Base-by-base conservation (phyloP, 805 yeast genomes). In the Komagataella mondaviorum region DNA sequence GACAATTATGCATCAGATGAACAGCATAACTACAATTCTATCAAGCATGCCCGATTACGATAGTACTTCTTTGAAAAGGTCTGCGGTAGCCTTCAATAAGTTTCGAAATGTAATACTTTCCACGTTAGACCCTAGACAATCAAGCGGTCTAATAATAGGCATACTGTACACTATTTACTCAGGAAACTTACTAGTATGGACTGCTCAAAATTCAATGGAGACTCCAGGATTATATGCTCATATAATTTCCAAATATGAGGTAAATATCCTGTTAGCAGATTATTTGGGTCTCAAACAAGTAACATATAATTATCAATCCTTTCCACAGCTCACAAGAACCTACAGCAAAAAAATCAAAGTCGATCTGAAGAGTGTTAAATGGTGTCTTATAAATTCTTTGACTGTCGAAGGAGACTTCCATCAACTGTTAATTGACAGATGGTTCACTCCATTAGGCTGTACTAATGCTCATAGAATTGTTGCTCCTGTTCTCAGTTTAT, bases 381-480 rank as follows among this genome's bases (percentile, higher is more conserved):
- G 96, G 91, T 95, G 96, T 48, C 67, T 93, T 44, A 88, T 95
- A 8, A 88, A 88, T 57, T 85, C 96, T 1, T 74, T 85, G 6
- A 85, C 95, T 0, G 88, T 90, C 4, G 98, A 93, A 62, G 87
- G 96, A 5, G 99, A 93, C 57, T 91, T 91, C 57, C 80, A 89
- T 57, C 95, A 88, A 56, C 83, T 93, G 63, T 71, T 93, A 45
- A 80, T 95, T 10, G 91, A 88, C 56, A 74, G 98, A 52, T 93
- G 96, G 88, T 71, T 93, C 48, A 77, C 82, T 56, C 97, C 98
- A 2, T 66, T 93, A 51, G 99, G 99, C 0, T 88, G 95, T 60
- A 76, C 71, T 51, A 78, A 77, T 51, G 83, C 95, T 0, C 75
- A 84, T 44, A 78, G 80, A 50, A 86, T 88, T 4, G 83, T 89